These are phyloP conservation scores for Diaporthe sp. DNA, from an alignment of 2,329 filamentous ascomycete species.

Conservation along the genomic window DNA sequence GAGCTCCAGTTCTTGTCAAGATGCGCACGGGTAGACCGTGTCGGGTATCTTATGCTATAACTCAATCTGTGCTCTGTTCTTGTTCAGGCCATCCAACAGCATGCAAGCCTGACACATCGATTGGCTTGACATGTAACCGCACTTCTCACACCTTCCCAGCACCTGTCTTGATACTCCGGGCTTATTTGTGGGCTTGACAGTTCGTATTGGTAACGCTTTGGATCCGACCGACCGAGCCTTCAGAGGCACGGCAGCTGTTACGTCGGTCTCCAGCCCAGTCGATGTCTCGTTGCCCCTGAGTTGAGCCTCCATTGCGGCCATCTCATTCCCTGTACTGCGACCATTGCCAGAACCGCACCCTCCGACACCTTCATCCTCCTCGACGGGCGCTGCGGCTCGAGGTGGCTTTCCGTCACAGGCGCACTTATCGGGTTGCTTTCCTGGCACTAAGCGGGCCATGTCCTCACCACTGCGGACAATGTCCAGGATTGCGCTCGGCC, in stretches of 20 bases:
- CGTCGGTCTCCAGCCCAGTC: constrained; percentile 70
- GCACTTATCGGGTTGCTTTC: constrained; percentile 59
- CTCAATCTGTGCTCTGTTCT: constrained; percentile 71
- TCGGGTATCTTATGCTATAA: constrained; percentile 51
- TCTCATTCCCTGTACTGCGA: constrained; percentile 75
- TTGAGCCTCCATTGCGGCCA: constrained; percentile 83
- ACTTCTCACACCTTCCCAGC: constrained; percentile 85
- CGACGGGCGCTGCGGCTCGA: constrained; percentile 45
- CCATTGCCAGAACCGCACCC: constrained; percentile 82
- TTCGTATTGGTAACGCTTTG: constrained; percentile 41
- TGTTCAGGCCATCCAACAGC: constrained; percentile 90
- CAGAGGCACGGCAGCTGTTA: constrained; percentile 59
- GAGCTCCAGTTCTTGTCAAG: not conserved
- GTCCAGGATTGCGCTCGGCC: constrained; percentile 93
- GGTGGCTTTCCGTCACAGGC: constrained; percentile 57
- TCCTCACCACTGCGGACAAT: constrained; percentile 96
- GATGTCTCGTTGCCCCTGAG: constrained; percentile 70
- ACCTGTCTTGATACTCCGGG: constrained; percentile 68
- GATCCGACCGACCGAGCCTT: constrained; percentile 41
- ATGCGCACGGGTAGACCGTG: not conserved
- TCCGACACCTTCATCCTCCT: constrained; percentile 72
- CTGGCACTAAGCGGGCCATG: constrained; percentile 88
- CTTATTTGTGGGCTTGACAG: constrained; percentile 37
- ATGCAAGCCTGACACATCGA: constrained; percentile 93
- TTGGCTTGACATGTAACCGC: constrained; percentile 96